A percentile compares a stretch with the other conserved stretches of the same genome.
Evolutionary conservation across 2,329 filamentous ascomycete genomes (phyloP).

Genomic region (Aureobasidium leucospermi): DNA sequence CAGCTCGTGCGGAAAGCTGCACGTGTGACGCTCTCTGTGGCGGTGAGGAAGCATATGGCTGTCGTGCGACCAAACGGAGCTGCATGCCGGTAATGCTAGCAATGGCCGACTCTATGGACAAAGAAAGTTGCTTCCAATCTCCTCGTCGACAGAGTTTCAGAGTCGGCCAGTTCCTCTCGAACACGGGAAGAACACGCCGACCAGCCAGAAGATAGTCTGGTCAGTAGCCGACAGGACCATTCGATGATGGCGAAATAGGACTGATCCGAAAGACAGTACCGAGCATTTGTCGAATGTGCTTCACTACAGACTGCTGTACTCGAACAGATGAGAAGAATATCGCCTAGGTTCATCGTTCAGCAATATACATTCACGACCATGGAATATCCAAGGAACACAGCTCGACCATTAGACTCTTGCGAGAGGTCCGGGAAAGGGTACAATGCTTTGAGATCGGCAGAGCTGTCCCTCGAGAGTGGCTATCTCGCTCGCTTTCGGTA

Average conservation of each 20-base stretch:
- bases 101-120: neutral
- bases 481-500: no score
- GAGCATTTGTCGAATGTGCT: neutral
- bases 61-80: conserved; percentile 4
- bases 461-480: no score
- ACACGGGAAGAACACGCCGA: neutral
- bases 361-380: no score
- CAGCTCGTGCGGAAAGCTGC: conserved; percentile 10
- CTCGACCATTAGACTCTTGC: no score
- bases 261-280: neutral
- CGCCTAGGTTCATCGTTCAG: no score
- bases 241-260: neutral
- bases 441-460: no score
- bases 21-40: conserved; percentile 2
- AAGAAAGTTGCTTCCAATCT: neutral
- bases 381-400: no score
- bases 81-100: neutral
- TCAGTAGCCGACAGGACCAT: neutral
- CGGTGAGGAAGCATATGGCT: conserved; percentile 11
- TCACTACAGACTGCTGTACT: neutral
- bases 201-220: neutral
- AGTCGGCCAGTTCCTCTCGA: neutral
- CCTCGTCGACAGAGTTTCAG: neutral
- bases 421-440: no score
- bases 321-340: no score